phyloP scores from a whole-genome alignment of 257 asterid genomes.

The Solanum boliviense region DNA sequence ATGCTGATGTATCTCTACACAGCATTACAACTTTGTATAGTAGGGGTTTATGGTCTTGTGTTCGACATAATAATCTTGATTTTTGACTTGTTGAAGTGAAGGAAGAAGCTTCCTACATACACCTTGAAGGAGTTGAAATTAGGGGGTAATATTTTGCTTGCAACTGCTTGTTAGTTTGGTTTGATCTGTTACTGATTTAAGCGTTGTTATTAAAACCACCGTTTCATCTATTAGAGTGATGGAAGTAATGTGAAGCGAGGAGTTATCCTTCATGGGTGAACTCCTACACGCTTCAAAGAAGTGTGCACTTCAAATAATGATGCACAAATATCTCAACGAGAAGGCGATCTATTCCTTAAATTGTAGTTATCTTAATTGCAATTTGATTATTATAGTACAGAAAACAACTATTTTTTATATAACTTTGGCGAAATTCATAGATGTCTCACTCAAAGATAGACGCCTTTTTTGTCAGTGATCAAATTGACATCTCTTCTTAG shows the following conservation, averaged over 20 bases:
- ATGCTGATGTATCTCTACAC: neutral
- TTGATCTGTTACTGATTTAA: neutral
- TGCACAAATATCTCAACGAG: neutral
- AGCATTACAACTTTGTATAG: neutral
- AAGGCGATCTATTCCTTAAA: neutral
- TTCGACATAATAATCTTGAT: neutral
- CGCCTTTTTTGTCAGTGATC: neutral
- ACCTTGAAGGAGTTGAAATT: neutral
- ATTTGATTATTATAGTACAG: neutral
- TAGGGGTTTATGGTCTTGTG: neutral
- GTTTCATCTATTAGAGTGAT: neutral
- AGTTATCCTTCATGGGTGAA: neutral
- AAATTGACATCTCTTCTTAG: neutral
- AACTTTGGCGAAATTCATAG: neutral
- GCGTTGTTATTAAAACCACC: neutral
- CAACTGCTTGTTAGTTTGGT: neutral
- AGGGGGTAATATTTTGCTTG: neutral
- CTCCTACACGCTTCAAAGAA: neutral
- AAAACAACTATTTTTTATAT: neutral
- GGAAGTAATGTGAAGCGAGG: neutral
- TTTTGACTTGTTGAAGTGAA: neutral
- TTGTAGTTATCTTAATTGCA: neutral
- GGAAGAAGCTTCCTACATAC: neutral
- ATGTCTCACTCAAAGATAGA: neutral
- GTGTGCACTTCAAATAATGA: neutral